phyloP scores from a whole-genome alignment of 352 stramenopile species.

The Phytophthora idaei region DNA sequence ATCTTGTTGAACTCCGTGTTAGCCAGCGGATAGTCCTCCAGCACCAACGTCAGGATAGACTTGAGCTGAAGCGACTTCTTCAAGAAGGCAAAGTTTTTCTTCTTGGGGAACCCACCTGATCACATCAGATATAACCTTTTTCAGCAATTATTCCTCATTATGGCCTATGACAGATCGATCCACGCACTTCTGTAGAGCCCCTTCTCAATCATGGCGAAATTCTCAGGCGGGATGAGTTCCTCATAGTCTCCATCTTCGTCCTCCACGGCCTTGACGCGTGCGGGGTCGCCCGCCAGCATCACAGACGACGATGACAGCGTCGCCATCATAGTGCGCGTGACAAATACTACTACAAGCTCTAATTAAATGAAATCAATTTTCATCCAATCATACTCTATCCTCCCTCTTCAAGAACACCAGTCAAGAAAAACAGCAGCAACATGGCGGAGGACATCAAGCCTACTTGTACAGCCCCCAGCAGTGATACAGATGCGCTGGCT shows the following conservation, averaged over 20 bases:
- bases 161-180: neutral
- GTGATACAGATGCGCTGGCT: neutral
- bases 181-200: slow-evolving; percentile 82
- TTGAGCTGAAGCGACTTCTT: slow-evolving; percentile 75
- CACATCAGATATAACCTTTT: neutral
- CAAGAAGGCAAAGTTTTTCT: slow-evolving; percentile 90
- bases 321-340: slow-evolving; percentile 16
- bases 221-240: slow-evolving; percentile 87
- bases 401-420: slow-evolving; percentile 35
- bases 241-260: slow-evolving; percentile 79
- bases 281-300: slow-evolving; percentile 22
- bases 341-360: neutral
- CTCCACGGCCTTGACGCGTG: slow-evolving; percentile 49
- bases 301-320: slow-evolving; percentile 25
- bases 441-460: slow-evolving; percentile 11
- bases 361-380: slow-evolving; percentile 17
- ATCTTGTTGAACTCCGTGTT: slow-evolving; percentile 85
- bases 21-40: slow-evolving; percentile 87
- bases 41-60: slow-evolving; percentile 85
- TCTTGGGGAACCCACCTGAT: slow-evolving; percentile 86
- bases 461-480: neutral
- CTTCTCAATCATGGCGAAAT: slow-evolving; percentile 90
- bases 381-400: slow-evolving; percentile 4
- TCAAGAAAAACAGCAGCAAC: neutral
- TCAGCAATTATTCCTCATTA: neutral